Evolutionary conservation across 1,284 basidiomycete species (phyloP), one percentile per base, ranked within the genome.

Genomic region (Omphalotus olearius): DNA sequence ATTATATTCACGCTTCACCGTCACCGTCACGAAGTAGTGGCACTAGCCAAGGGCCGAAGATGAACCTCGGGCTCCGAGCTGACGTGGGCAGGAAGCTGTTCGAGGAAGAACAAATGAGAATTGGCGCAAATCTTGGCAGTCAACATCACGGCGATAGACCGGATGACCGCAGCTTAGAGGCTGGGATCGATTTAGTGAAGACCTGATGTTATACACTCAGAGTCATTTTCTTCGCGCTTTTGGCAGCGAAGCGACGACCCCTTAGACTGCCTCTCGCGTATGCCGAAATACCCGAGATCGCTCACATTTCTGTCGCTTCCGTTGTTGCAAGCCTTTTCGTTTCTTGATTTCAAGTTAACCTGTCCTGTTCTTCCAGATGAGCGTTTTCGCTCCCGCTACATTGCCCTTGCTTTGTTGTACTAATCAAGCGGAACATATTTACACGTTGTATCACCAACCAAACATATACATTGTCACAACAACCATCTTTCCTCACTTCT

Each of bases 1-100:
- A 88, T 52, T 88, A 81, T 61, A 80, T 88, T 61, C 83, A 88
- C 57, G 80, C 82, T 35, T 85, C 85, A 17, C 85, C 86, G 2
- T 83, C 82, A 2, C 81, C 83, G 66, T 70, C 14, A 59, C 30
- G 30, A 7, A 42, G 38, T 38, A 18, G 42, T 6, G 37, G 40
- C 16, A 26, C 45, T 36, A 46, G 40, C n/a, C 47, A 50, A 43
- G 44, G 53, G 47, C 52, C 63, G 50, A 50, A 69, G 64, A 23
- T 76, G 75, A 75, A 73, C 50, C 58, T 75, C 28, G 76, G 78
- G 53, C 67, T 81, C 41, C 71, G 80, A 50, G 76, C 80, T 5
- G 83, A 83, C 58, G 71, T 85, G 35, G 85, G 84, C 30, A 66
- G 86, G 52, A 82, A 80, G 62, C 66, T 88, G 53, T 87, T 88